Percentiles rank a stretch among this genome's conserved stretches.
Conservation (phyloP, 176 grass and related monocot genomes). For the Bolboschoenus planiculmis region DNA sequence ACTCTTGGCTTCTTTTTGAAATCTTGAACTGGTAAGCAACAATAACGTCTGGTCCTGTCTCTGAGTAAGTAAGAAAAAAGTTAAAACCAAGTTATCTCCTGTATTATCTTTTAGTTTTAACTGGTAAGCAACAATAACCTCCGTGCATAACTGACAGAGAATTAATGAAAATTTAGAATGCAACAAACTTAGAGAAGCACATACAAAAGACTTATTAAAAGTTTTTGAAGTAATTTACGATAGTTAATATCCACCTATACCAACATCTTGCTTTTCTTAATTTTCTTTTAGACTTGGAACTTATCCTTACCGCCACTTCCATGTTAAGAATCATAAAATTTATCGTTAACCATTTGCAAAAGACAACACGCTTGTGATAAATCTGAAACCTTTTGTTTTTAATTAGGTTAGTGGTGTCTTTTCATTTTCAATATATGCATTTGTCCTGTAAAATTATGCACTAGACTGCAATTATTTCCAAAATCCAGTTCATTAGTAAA, state of each 20-base stretch:
- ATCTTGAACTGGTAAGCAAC: not conserved
- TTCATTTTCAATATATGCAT: not conserved
- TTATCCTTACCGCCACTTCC: too few relatives aligned
- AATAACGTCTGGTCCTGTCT: not conserved
- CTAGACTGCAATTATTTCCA: not conserved
- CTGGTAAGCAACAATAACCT: too few relatives aligned
- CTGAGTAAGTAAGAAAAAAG: not conserved
- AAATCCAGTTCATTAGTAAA: not conserved
- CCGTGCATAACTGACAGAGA: not conserved
- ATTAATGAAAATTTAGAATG: not conserved
- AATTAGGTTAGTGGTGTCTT: too few relatives aligned
- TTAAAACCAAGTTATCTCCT: not conserved
- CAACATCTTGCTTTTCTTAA: too few relatives aligned
- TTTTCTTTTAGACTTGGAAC: too few relatives aligned
- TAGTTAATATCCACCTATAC: not conserved
- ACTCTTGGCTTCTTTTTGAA: conserved; percentile 21
- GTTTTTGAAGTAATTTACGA: not conserved
- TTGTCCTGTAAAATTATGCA: not conserved
- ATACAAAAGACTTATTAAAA: not conserved
- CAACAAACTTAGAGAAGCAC: not conserved
- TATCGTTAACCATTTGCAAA: too few relatives aligned
- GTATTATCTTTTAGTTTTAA: not conserved
- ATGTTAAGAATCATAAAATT: too few relatives aligned
- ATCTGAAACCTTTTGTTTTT: too few relatives aligned
- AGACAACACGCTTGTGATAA: too few relatives aligned